Evolutionary conservation across 257 asterid species (phyloP).

Genomic region (Solanum arcanum): DNA sequence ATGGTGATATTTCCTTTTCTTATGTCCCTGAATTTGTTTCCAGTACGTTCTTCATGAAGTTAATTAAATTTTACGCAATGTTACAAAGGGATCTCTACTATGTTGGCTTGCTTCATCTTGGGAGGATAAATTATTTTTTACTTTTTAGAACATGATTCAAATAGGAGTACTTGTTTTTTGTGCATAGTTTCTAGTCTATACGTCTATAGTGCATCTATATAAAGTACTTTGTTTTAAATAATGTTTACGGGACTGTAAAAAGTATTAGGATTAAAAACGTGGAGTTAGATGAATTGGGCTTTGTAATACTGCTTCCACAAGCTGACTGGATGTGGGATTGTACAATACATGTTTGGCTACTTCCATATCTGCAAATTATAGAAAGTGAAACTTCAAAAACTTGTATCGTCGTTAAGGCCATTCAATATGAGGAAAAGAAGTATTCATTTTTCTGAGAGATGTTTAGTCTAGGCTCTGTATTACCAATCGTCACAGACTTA

Average conservation of each 20-base stretch:
- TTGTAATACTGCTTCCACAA: not conserved
- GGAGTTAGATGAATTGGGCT: not conserved
- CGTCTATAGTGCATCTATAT: not conserved
- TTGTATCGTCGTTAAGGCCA: not conserved
- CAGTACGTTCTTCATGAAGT: not conserved
- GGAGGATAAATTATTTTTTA: not conserved
- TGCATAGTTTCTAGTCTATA: not conserved
- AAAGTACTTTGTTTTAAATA: not conserved
- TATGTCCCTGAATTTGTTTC: not conserved
- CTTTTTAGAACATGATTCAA: not conserved
- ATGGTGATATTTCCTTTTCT: not conserved
- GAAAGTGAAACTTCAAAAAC: not conserved
- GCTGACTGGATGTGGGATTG: not conserved
- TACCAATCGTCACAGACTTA: not conserved
- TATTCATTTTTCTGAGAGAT: not conserved
- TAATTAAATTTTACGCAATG: not conserved
- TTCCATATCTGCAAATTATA: not conserved
- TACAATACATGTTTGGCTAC: not conserved
- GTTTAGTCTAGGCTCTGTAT: not conserved
- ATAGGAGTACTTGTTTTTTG: not conserved
- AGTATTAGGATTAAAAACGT: not conserved
- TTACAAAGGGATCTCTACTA: not conserved
- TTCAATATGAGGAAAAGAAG: not conserved
- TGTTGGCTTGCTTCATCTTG: not conserved
- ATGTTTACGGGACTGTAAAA: not conserved